Conservation (phyloP, 495 filamentous ascomycete species). For the Saxispiralis lemnorum region DNA sequence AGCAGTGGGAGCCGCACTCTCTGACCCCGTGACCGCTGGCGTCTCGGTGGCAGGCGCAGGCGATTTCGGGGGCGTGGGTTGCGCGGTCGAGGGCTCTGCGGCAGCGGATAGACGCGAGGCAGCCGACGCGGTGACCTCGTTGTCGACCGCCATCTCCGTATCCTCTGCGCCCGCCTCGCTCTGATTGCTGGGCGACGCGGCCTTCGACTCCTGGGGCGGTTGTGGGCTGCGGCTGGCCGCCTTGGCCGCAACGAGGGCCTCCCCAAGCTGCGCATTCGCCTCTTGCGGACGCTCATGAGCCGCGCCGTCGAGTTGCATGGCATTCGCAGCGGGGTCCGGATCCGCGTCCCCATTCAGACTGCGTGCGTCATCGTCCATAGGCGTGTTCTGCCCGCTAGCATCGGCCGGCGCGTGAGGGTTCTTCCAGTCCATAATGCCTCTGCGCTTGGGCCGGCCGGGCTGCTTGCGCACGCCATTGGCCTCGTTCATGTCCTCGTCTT, state of each 20-base stretch:
- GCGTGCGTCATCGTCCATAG: conserved; percentile 32
- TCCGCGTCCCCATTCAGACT: conserved; percentile 29
- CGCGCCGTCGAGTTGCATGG: conserved; percentile 12
- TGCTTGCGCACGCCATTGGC: conserved; percentile 53
- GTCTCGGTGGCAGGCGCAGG: background rate
- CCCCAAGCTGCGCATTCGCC: conserved; percentile 1
- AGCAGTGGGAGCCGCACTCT: conserved; percentile 2
- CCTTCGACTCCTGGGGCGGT: background rate
- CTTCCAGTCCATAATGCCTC: conserved; percentile 54
- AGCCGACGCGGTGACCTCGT: background rate
- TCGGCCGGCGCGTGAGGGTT: conserved; percentile 44
- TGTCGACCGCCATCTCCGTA: conserved; percentile 45
- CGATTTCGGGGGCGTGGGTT: background rate
- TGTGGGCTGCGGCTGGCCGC: background rate
- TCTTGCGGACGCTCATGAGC: background rate
- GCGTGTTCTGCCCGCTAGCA: conserved; percentile 40
- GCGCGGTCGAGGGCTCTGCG: background rate
- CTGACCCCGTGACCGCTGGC: background rate
- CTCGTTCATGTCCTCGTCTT: conserved; percentile 70
- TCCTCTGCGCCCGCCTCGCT: conserved; percentile 30
- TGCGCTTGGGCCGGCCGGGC: conserved; percentile 37
- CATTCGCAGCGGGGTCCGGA: conserved; percentile 31
- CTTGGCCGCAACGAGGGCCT: conserved; percentile 1
- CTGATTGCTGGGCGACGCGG: conserved; percentile 25
- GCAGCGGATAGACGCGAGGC: background rate